Evolutionary conservation across 2,329 filamentous ascomycete genomes (phyloP).

Genomic region (Calonectria henricotiae): DNA sequence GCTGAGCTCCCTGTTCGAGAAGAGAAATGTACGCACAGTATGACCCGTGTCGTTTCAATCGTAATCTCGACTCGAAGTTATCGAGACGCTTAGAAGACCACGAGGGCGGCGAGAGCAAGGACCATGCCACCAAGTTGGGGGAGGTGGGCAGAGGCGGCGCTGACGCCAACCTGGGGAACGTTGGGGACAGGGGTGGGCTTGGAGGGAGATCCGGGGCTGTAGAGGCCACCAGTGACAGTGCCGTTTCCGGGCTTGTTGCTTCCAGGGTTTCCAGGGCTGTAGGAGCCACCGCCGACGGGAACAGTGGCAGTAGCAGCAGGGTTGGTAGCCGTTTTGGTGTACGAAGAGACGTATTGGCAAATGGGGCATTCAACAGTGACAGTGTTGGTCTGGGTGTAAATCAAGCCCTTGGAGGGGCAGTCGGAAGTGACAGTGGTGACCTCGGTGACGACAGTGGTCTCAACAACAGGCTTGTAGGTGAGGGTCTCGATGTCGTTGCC

Average conservation of each 20-base stretch:
- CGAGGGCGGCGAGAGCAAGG: constrained; percentile 6
- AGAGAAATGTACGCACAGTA: constrained; percentile 13
- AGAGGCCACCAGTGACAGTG: constrained; percentile 8
- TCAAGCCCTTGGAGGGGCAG: constrained; percentile 26
- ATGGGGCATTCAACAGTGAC: constrained; percentile 25
- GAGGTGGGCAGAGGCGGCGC: constrained; percentile 20
- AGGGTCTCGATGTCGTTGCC: constrained; percentile 26
- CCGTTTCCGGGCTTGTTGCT: background rate
- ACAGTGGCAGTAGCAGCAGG: constrained; percentile 6
- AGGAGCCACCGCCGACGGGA: constrained; percentile 4
- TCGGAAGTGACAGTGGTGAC: constrained; percentile 17
- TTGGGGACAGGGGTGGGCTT: constrained; percentile 18
- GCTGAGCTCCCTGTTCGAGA: background rate
- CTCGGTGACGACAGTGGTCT: constrained; percentile 11
- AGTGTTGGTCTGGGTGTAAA: constrained; percentile 12
- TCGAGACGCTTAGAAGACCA: constrained; percentile 4
- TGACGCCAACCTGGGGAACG: constrained; percentile 21
- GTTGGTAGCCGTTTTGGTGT: constrained; percentile 7
- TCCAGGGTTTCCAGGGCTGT: background rate
- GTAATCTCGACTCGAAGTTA: background rate
- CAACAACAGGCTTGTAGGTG: constrained; percentile 20
- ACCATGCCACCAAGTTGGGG: constrained; percentile 7
- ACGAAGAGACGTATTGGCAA: constrained; percentile 24
- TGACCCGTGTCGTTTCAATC: constrained; percentile 14
- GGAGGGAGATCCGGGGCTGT: constrained; percentile 12